Evolutionary conservation across 805 yeast species (phyloP).

Genomic region (Candida pseudofarinosa): DNA sequence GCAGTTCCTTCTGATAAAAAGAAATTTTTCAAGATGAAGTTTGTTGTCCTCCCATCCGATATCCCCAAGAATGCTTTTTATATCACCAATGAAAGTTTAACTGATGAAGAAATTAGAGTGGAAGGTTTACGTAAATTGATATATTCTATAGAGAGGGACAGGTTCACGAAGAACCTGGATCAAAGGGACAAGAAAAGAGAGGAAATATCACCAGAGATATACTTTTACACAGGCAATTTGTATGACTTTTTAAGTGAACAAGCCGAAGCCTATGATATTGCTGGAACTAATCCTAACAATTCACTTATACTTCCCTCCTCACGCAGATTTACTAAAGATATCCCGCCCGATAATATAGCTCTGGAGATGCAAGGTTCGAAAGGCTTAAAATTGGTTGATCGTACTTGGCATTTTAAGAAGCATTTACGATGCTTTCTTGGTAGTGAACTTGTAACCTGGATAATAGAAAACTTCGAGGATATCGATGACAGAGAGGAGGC

Average conservation of each 20-base stretch:
- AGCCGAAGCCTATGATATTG: conserved; percentile 38
- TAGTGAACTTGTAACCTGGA: conserved; percentile 81
- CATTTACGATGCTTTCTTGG: conserved; percentile 82
- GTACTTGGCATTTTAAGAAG: conserved; percentile 86
- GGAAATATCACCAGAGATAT: conserved; percentile 67
- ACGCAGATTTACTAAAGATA: conserved; percentile 43
- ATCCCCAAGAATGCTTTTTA: conserved; percentile 52
- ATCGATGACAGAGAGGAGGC: conserved; percentile 83
- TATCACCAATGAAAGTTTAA: conserved; percentile 56
- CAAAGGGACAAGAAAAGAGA: conserved; percentile 31
- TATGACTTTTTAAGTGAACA: conserved; percentile 55
- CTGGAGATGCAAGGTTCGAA: conserved; percentile 59
- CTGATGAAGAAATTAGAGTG: conserved; percentile 84
- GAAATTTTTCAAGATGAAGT: conserved; percentile 64
- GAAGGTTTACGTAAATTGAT: conserved; percentile 80
- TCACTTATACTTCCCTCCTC: conserved; percentile 30
- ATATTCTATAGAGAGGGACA: conserved; percentile 55
- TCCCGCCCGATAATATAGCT: conserved; percentile 53
- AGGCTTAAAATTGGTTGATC: conserved; percentile 60
- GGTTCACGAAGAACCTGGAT: conserved; percentile 25
- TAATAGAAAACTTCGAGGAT: conserved; percentile 72
- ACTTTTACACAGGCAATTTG: conserved; percentile 83
- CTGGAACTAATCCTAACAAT: conserved; percentile 28
- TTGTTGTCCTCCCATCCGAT: conserved; percentile 80
- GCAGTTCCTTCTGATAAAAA: conserved; percentile 52